phyloP scores from a whole-genome alignment of 2,329 filamentous ascomycete genomes.

The Apiospora koreana region DNA sequence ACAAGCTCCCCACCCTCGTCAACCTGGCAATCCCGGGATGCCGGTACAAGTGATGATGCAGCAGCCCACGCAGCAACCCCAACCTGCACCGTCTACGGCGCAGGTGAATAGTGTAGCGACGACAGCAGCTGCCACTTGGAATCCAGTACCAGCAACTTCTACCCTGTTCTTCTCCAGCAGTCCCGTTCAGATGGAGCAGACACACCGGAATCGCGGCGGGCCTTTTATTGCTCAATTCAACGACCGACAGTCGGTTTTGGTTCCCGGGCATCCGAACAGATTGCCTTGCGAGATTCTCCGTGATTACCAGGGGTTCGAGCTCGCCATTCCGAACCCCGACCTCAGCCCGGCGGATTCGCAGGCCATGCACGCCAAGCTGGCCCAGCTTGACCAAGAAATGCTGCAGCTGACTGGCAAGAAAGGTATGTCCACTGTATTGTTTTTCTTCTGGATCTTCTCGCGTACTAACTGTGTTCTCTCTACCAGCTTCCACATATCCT shows the following conservation, averaged over 20 bases:
- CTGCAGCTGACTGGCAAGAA: conserved; percentile 9
- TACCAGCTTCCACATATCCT: not conserved
- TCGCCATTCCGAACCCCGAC: conserved; percentile 2
- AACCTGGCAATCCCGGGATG: not conserved
- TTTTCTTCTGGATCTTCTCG: not conserved
- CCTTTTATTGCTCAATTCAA: conserved; percentile 15
- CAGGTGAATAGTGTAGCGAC: not conserved
- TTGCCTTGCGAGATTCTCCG: conserved; percentile 16
- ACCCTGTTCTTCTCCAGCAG: conserved; percentile 13
- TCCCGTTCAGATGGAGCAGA: not conserved
- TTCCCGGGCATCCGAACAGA: conserved; percentile 10
- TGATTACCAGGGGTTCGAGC: conserved; percentile 12
- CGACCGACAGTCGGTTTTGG: not conserved
- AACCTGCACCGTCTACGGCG: not conserved
- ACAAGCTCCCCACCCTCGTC: not conserved
- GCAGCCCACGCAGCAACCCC: not conserved
- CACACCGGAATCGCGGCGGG: not conserved
- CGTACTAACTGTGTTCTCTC: not conserved
- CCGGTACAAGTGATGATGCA: not conserved
- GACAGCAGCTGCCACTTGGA: not conserved
- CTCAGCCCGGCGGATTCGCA: conserved; percentile 6
- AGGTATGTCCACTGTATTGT: not conserved
- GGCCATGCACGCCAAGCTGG: conserved; percentile 1
- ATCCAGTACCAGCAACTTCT: conserved; percentile 2
- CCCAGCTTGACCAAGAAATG: conserved; percentile 14